phyloP scores from a whole-genome alignment of 257 asterid genomes.

The Forsythia viridissima region DNA sequence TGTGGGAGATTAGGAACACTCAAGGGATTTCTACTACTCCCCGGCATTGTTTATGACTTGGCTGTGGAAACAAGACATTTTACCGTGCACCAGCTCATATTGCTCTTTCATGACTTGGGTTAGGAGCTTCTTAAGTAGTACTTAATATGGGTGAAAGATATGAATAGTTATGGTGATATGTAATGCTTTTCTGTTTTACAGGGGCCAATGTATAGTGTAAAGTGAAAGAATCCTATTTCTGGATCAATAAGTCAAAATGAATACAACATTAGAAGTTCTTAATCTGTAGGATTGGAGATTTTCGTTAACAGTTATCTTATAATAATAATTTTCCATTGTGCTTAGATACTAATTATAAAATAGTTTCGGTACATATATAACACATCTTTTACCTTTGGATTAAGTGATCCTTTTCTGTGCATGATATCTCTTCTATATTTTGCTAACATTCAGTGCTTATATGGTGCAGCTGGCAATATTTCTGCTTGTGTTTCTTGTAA shows the following conservation, averaged over 20 bases:
- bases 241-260: not conserved
- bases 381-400: slow-evolving; percentile 16
- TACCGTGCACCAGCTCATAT: not conserved
- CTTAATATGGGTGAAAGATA: not conserved
- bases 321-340: not conserved
- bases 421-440: not conserved
- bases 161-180: not conserved
- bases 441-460: slow-evolving; percentile 26
- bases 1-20: not conserved
- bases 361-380: slow-evolving; percentile 19
- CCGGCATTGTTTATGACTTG: not conserved
- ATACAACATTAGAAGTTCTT: not conserved
- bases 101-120: not conserved
- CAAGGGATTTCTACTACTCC: not conserved
- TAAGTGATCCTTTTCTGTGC: slow-evolving; percentile 1
- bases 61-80: not conserved
- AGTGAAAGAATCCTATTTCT: not conserved
- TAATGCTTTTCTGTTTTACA: not conserved
- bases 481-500: slow-evolving; percentile 61
- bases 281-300: not conserved
- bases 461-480: slow-evolving; percentile 64
- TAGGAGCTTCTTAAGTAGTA: not conserved
- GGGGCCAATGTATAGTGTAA: not conserved
- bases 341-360: not conserved
- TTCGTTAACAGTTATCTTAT: not conserved